These are phyloP conservation scores for Maudiozyma humilis DNA, from an alignment of 1,139 yeast genomes.

Conservation along the genomic window DNA sequence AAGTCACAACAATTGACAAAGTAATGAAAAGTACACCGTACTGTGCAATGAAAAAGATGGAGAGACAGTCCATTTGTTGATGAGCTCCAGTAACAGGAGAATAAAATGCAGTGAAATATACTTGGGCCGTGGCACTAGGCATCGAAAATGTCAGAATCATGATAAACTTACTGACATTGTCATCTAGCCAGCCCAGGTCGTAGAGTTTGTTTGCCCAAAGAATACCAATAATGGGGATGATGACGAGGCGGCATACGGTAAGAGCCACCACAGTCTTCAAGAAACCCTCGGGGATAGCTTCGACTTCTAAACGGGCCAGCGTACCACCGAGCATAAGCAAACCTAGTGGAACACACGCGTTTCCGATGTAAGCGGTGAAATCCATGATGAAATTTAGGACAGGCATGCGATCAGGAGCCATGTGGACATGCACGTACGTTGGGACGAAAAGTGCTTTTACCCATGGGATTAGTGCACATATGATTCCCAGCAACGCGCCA, in stretches of 20 bases:
- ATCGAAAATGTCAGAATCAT: slow-evolving; percentile 67
- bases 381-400: slow-evolving; percentile 76
- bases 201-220: slow-evolving; percentile 41
- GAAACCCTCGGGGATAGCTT: slow-evolving; percentile 53
- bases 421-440: slow-evolving; percentile 36
- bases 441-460: slow-evolving; percentile 57
- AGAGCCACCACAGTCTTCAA: slow-evolving; percentile 45
- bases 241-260: slow-evolving; percentile 38
- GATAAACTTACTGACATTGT: slow-evolving; percentile 45
- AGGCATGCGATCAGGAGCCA: slow-evolving; percentile 75
- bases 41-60: slow-evolving; percentile 64
- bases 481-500: slow-evolving; percentile 45
- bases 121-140: slow-evolving; percentile 80
- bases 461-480: slow-evolving; percentile 63
- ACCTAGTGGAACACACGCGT: slow-evolving; percentile 81
- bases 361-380: slow-evolving; percentile 61
- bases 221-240: slow-evolving; percentile 52
- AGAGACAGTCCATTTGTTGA: slow-evolving; percentile 76
- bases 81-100: slow-evolving; percentile 54
- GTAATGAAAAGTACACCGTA: slow-evolving; percentile 52
- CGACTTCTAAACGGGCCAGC: slow-evolving; percentile 56
- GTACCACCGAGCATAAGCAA: slow-evolving; percentile 71
- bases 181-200: slow-evolving; percentile 32
- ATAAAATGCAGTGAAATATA: slow-evolving; percentile 77
- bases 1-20: slow-evolving; percentile 58